Percentiles rank a stretch among this genome's conserved stretches.
These are phyloP conservation scores for Priceomyces haplophilus DNA, from an alignment of 805 yeast genomes.

Conservation along the genomic window DNA sequence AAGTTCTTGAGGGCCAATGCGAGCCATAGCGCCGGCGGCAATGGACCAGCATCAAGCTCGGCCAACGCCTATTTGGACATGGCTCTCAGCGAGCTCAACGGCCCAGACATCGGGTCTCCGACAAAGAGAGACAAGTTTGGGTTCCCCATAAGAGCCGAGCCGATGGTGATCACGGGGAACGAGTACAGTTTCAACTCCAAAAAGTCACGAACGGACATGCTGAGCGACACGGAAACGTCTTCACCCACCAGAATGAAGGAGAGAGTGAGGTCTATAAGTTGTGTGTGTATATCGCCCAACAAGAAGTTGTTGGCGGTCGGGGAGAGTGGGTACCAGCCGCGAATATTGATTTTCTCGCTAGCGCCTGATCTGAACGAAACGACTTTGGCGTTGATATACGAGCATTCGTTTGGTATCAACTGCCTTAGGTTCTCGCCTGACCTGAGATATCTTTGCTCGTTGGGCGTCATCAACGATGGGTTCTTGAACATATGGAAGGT, in stretches of 20 bases:
- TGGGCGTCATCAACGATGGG: conserved; percentile 71
- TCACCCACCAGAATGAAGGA: conserved; percentile 29
- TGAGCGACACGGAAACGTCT: conserved; percentile 4
- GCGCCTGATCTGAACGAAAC: conserved; percentile 44
- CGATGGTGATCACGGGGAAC: conserved; percentile 22
- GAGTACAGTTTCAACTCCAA: conserved; percentile 3
- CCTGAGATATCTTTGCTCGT: conserved; percentile 52
- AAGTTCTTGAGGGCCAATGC: conserved; percentile 52
- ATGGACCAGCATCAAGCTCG: conserved; percentile 12
- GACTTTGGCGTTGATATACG: conserved; percentile 56
- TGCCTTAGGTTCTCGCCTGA: conserved; percentile 56
- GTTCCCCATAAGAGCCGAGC: conserved; percentile 26
- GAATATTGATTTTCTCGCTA: conserved; percentile 57
- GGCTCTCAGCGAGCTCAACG: conserved; percentile 13
- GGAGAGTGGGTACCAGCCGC: conserved; percentile 66
- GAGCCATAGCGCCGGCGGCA: conserved; percentile 2
- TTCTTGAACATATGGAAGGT: conserved; percentile 60
- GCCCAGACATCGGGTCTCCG: conserved; percentile 4
- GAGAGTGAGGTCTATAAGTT: conserved; percentile 50
- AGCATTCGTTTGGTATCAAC: conserved; percentile 65
- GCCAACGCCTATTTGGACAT: conserved; percentile 31
- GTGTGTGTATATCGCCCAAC: conserved; percentile 59
- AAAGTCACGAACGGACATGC: background rate
- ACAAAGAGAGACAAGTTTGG: conserved; percentile 33
- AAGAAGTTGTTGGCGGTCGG: conserved; percentile 60